Evolutionary conservation across 1,139 yeast species (phyloP), one percentile per base, ranked within the genome.

Genomic region (Tardiomyces depauwii): DNA sequence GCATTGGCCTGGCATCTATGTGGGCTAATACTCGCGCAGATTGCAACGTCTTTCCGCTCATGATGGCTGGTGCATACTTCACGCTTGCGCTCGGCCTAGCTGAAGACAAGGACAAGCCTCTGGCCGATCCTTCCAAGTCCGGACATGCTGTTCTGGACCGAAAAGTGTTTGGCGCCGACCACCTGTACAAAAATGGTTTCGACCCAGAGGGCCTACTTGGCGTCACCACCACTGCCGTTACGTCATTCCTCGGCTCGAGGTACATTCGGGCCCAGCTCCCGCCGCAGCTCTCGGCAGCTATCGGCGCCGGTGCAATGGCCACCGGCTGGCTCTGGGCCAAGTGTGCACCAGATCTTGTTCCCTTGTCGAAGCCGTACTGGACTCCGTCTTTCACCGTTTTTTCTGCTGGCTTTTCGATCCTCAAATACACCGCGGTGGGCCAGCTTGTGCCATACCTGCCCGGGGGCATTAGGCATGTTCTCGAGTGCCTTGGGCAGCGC

Each of bases 151-250:
- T 48, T 28, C 54, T 65, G 30, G 70, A 65, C 53, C 42, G 41
- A 10, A 47, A 53, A 2, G 46, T 61, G 18, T 51, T 60, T 42
- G 55, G 53, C 11, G 42, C 47, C 13, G 51, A 47, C 18, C 45
- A 59, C 12, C 50, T 59, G 45, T 57, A 59, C 48, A 48, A 52
- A 30, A 55, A 59, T 18, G 56, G 53, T 23, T 61, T 57, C 45
- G 70, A 66, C 45, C 70, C 70, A 1, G 70, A 66, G 49, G 70
- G 70, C 1, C 47, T 64, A 23, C 54, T 66, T 16, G 68, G 70
- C 1, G 51, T 61, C 3, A 45, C 66, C 16, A 62, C 58, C 51
- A 61, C 68, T 4, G 53, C 68, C 0, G 58, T 64, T 1, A 55
- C 66, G 11, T 55, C 65, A 55, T 66, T 68, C 67, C 49, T 58